Evolutionary conservation across 345 rosid genomes (phyloP).

Genomic region (Psidium friedrichsthalianum): DNA sequence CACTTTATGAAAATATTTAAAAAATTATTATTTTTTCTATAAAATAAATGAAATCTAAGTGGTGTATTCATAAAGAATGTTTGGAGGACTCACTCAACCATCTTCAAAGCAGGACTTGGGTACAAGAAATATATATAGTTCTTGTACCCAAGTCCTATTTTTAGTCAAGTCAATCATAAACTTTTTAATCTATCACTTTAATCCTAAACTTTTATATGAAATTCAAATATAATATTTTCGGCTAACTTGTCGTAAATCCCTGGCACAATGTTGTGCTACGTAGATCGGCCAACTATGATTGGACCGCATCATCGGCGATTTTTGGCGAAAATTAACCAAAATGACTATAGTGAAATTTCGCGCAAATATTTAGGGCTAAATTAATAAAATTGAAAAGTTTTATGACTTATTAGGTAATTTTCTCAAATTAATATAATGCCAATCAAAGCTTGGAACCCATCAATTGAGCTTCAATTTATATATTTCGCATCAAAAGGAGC

Average conservation of each 20-base stretch:
- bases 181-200: background rate
- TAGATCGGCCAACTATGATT: fast-evolving
- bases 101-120: background rate
- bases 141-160: too few relatives aligned
- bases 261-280: fast-evolving
- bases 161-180: fast-evolving
- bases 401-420: background rate
- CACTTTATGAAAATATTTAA: background rate
- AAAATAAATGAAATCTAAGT: background rate
- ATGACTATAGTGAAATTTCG: background rate
- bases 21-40: background rate
- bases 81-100: background rate
- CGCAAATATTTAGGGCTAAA: background rate
- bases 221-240: background rate
- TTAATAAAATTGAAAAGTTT: background rate
- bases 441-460: background rate
- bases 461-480: background rate
- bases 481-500: background rate
- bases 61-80: background rate
- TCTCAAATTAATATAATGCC: background rate
- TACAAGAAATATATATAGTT: background rate
- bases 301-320: fast-evolving
- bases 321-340: fast-evolving
- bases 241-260: fast-evolving
- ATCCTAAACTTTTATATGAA: background rate